A percentile compares a stretch with the other conserved stretches of the same genome.
Evolutionary conservation across 345 rosid genomes (phyloP).

Genomic region (Abelmoschus esculentus): DNA sequence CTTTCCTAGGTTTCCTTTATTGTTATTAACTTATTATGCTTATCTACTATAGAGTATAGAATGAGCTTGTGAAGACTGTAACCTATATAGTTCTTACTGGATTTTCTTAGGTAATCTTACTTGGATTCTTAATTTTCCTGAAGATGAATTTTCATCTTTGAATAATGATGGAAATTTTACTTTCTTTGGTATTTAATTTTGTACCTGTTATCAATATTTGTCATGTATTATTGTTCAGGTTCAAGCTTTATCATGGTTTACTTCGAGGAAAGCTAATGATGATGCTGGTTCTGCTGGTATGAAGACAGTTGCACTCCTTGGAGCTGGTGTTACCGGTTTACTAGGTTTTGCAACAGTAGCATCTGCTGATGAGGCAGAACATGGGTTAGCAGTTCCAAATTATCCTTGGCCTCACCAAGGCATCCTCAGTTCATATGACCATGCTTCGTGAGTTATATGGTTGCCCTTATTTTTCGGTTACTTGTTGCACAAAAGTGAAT

Average conservation of each 20-base stretch:
- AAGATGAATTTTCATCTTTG: neutral
- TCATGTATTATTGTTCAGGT: neutral
- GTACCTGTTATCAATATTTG: neutral
- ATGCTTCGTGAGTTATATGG: neutral
- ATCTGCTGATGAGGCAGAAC: neutral
- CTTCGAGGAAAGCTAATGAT: neutral
- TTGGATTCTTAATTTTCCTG: neutral
- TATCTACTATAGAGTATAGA: neutral
- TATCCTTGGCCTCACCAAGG: neutral
- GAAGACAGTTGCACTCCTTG: neutral
- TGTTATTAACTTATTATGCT: no score
- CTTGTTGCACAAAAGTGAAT: neutral
- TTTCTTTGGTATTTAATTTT: neutral
- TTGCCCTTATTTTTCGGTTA: constrained; percentile 8
- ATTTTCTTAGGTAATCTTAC: neutral
- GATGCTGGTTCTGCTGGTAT: neutral
- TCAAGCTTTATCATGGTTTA: neutral
- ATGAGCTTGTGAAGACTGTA: neutral
- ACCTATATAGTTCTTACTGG: neutral
- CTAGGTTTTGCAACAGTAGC: neutral
- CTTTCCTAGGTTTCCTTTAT: neutral
- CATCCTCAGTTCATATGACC: neutral
- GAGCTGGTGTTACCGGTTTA: neutral
- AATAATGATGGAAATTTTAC: neutral
- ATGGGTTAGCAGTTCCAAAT: neutral